Evolutionary conservation across 2,329 filamentous ascomycete genomes (phyloP), one percentile per base, ranked within the genome.

Genomic region (Colletotrichum echinochloae): DNA sequence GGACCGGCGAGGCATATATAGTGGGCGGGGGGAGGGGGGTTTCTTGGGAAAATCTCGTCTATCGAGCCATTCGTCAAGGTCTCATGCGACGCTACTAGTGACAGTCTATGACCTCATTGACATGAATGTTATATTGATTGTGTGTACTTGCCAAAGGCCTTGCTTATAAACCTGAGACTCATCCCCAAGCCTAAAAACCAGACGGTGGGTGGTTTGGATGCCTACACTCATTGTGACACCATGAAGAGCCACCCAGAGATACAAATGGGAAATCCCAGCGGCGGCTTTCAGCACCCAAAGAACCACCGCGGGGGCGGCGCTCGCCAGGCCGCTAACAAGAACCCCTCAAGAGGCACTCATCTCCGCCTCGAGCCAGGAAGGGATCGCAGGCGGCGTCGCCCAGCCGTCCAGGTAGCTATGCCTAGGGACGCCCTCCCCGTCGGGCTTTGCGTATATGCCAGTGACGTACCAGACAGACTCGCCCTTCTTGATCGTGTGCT

Each of bases 361-460:
- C 80, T 88, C 85, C 41, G 80, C 81, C 77, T 79, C 79, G 74
- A 92, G 78, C 91, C 91, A 93, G 26, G 74, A 80, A 4, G 91
- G 91, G 60, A 92, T 78, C 37, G 74, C 78, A 8, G 91, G 90
- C 68, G 83, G 83, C 71, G 81, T 83, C 54, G 87, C 84, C 91
- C 91, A 93, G 14, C 87, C 87, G 73, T 86, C 81, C 60, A 89
- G 82, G 82, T 89, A 92, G 65, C 78, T 83, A 69, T 82, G 79
- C 74, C 81, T 84, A 74, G 84, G 82, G 1, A 89, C 84, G 28
- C 86, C 84, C 26, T 84, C 81, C 12, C 84, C 86, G 8, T 83
- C 82, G 0, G 92, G 91, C 79, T 92, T 86, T 23, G 91, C 92
- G 81, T 91, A 94, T 37, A 95, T 88, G 5, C 87, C 92, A 14